A percentile compares a stretch with the other conserved stretches of the same genome.
Evolutionary conservation across 371 early-diverging fungal genomes (phyloP).

Genomic region (Mortierella sp.): DNA sequence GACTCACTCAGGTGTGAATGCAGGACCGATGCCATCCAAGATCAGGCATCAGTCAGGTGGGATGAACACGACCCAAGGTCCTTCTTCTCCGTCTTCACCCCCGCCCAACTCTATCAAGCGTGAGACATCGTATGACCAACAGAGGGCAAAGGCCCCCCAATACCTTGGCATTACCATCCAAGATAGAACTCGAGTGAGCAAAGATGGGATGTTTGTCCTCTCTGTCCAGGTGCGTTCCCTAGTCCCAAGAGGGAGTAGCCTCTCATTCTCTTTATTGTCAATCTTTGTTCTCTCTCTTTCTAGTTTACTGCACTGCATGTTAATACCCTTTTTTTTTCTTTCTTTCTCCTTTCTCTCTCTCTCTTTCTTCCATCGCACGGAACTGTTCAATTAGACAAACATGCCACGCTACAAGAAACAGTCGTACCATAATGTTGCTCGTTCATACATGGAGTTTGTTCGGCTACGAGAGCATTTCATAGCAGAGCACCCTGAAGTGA

Average conservation of each 20-base stretch:
- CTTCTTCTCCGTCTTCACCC: slow-evolving; percentile 1
- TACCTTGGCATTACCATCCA: slow-evolving; percentile 46
- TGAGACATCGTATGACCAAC: slow-evolving; percentile 43
- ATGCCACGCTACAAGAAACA: slow-evolving; percentile 48
- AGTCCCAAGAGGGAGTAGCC: too few species aligned
- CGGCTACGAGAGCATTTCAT: slow-evolving; percentile 45
- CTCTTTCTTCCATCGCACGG: not conserved
- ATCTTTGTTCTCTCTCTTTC: not conserved
- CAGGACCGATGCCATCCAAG: too few species aligned
- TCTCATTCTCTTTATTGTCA: not conserved
- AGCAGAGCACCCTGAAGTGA: slow-evolving; percentile 45
- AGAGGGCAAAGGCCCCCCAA: slow-evolving; percentile 46
- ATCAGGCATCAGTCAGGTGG: too few species aligned
- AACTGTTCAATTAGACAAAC: slow-evolving; percentile 30
- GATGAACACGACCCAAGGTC: not conserved
- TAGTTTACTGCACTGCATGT: not conserved
- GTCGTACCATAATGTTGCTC: slow-evolving; percentile 42
- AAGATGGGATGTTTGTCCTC: slow-evolving; percentile 48
- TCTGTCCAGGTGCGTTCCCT: slow-evolving; percentile 29
- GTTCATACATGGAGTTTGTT: slow-evolving; percentile 47
- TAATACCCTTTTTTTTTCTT: not conserved
- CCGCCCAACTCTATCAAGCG: slow-evolving; percentile 9
- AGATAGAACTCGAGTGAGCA: slow-evolving; percentile 37
- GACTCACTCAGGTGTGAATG: too few species aligned
- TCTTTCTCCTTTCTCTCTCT: not conserved